Percentiles rank a stretch among this genome's conserved stretches.
Conservation (phyloP, 768 basidiomycete genomes). For the Lactarius deliciosus region DNA sequence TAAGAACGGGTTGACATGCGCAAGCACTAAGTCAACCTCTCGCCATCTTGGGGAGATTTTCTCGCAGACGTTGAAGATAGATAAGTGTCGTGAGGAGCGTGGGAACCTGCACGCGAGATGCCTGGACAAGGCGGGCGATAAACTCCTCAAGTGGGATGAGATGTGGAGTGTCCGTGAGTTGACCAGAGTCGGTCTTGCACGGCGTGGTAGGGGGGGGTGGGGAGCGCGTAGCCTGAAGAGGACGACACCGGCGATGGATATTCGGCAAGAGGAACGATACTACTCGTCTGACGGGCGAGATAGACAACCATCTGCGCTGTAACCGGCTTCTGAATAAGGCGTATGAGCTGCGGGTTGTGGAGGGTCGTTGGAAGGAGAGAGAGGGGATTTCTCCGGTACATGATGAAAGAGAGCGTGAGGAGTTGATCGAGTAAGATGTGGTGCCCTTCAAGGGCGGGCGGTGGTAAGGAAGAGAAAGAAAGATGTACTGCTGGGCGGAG, state of each 20-base stretch:
- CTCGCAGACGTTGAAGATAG: constrained; percentile 84
- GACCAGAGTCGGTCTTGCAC: constrained; percentile 43
- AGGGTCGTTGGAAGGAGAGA: constrained; percentile 74
- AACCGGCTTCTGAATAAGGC: constrained; percentile 75
- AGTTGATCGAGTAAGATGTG: constrained; percentile 36
- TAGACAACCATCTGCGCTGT: constrained; percentile 83
- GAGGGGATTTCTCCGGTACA: constrained; percentile 59
- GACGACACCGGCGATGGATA: constrained; percentile 38
- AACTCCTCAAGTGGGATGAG: constrained; percentile 78
- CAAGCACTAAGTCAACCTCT: constrained; percentile 58
- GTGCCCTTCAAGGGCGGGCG: constrained; percentile 40
- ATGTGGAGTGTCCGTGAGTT: constrained; percentile 35
- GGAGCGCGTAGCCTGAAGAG: constrained; percentile 41
- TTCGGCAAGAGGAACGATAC: constrained; percentile 70
- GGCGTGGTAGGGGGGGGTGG: constrained; percentile 71
- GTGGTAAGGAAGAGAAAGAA: constrained; percentile 32
- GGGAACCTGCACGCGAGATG: constrained; percentile 85
- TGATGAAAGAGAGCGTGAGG: constrained; percentile 41
- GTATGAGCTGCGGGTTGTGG: constrained; percentile 80
- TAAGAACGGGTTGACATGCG: constrained; percentile 5
- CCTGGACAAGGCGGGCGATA: constrained; percentile 74
- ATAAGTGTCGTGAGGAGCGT: constrained; percentile 89
- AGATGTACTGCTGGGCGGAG: constrained; percentile 24
- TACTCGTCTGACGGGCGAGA: constrained; percentile 75
- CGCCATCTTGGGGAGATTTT: constrained; percentile 76